Base-by-base conservation (phyloP, 148 eudicot genomes). In the Fagopyrum tataricum region DNA sequence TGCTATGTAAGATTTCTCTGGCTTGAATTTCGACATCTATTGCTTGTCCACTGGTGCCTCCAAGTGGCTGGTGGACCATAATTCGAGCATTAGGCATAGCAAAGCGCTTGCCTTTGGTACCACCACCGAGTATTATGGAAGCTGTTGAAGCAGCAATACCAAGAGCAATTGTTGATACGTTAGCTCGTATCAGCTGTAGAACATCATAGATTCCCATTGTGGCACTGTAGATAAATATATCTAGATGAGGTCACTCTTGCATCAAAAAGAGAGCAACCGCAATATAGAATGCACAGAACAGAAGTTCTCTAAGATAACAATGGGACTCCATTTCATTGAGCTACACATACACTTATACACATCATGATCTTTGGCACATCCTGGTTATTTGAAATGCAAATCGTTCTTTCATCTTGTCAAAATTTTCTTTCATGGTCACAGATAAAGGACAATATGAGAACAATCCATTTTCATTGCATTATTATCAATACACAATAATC, bases 71-170 rank as follows among this genome's bases (percentile, higher is more conserved):
- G 81, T 92, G 98, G 78, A 92, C 77, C 98, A 92, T 92, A 61
- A 92, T 87, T 58, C 98, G 78, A 18, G 96, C 70, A 74, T 88
- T 92, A 70, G 98, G 98, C 98, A 92, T 92, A 44, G 98, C 96
- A 6, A 90, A 64, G 40, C 98, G 93, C 78, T 91, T 91, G 76
- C 97, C 97, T 84, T 89, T 91, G 24, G 90, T 83, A 71, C 97
- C 97, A 72, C 84, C 92, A 39, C 90, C 97, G 55, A 91, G 92
- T 76, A 91, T 83, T 67, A 91, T 71, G 21, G 97, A 83, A 77
- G 97, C 97, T 24, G 97, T 91, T 75, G 94, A 87, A 61, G 97
- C 97, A 48, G 92, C 79, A 80, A 87, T 84, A 59, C 97, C 97
- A 61, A 89, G 82, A 31, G 94, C 97, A 73, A 91, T 73, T 48